Base-by-base conservation (phyloP, 2,329 filamentous ascomycete species). In the Ophiocordyceps camponoti-leonardi region DNA sequence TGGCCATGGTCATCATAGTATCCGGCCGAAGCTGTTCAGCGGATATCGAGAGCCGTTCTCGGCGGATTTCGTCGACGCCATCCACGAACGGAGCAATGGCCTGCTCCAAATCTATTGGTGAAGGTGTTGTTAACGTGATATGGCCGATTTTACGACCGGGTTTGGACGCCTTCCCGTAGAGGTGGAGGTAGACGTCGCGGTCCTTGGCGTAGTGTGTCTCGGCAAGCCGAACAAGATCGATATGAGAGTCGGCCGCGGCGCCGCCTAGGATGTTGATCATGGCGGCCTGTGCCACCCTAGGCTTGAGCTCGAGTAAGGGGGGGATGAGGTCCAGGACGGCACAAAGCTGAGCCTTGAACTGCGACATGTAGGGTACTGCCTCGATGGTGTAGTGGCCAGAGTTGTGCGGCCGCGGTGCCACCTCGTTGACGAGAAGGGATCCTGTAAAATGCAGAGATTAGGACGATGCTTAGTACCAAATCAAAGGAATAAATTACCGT, bases 381-480 rank as follows among this genome's bases (percentile, higher is more conserved):
- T 98, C 90, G 51, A 96, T 96, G 3, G 85, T 94, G 64, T 88
- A 90, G 64, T 96, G 92, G 0, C 92, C 92, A 0, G 86, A 93
- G 67, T 95, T 95, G 65, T 95, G 88, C 47, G 69, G 68, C 16
- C 86, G 73, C 13, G 85, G 86, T 0, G 86, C 86, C 50, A 93
- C 82, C 64, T 94, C 87, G 61, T 94, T 94, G 54, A 95, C 73
- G 47, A 93, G 65, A 2, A 94, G 71, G 1, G 68, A 67, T 48
- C 72, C 68, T 33, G n/a, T n/a, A 3, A 19, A 39, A 10, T 39
- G 8, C 13, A 3, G 10, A 33, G 31, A 33, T 16, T 13, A 33
- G 31, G 35, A 20, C n/a, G n/a, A n/a, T n/a, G n/a, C n/a, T n/a
- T n/a, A n/a, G n/a, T n/a, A n/a, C n/a, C n/a, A n/a, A n/a, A n/a